phyloP scores from a whole-genome alignment of 306 rosid species.

The Sicyos baderoa region DNA sequence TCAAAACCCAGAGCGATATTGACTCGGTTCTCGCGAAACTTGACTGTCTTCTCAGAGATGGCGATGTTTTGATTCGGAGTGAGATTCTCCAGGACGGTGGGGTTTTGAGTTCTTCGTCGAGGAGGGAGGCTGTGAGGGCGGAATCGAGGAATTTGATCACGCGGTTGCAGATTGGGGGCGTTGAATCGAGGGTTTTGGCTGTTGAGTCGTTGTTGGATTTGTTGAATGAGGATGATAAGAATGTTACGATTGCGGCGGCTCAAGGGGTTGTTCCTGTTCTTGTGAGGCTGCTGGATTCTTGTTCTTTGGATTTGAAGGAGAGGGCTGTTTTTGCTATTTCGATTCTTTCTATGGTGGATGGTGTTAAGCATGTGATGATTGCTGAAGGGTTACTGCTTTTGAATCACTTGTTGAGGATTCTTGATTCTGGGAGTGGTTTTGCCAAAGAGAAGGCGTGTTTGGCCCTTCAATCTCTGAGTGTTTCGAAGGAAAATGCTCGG shows the following conservation, averaged over 20 bases:
- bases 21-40: conserved; percentile 59
- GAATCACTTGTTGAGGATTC: conserved; percentile 58
- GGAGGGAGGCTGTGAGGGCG: conserved; percentile 53
- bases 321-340: conserved; percentile 67
- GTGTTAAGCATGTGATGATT: conserved; percentile 45
- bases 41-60: conserved; percentile 51
- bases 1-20: conserved; percentile 77
- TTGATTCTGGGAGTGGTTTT: conserved; percentile 75
- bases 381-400: conserved; percentile 72
- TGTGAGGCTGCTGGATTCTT: conserved; percentile 58
- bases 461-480: conserved; percentile 56
- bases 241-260: conserved; percentile 79
- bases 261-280: conserved; percentile 86
- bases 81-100: conserved; percentile 52
- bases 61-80: conserved; percentile 61
- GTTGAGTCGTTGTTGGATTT: conserved; percentile 49
- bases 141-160: conserved; percentile 63
- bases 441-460: conserved; percentile 68
- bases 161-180: conserved; percentile 68
- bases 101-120: conserved; percentile 36
- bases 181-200: conserved; percentile 47
- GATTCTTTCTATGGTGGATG: conserved; percentile 57
- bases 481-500: conserved; percentile 64
- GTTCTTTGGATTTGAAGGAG: conserved; percentile 47
- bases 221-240: conserved; percentile 67